Percentiles rank a stretch among this genome's conserved stretches.
Conservation (phyloP, 1,284 basidiomycete genomes). For the Ustilago sp. region DNA sequence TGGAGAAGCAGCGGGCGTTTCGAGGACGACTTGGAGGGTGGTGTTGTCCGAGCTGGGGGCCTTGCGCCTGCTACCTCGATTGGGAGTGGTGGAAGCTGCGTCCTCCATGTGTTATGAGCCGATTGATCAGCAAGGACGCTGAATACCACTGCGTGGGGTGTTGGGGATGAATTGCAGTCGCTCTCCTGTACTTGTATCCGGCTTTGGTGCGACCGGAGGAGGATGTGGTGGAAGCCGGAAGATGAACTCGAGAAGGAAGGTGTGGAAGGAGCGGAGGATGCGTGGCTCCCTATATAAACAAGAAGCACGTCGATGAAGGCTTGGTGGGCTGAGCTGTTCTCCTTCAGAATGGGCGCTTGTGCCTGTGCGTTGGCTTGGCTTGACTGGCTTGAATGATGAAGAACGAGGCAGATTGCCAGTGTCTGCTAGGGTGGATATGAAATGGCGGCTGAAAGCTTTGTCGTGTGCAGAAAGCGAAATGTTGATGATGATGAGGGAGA, state of each 20-base stretch:
- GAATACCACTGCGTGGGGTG: neutral
- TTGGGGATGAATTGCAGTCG: too few species aligned
- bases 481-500: neutral
- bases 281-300: too few species aligned
- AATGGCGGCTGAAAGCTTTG: too few species aligned
- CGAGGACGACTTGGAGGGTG: conserved; percentile 10
- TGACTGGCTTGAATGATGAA: conserved; percentile 2
- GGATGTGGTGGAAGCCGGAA: too few species aligned
- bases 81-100: conserved; percentile 10
- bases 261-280: too few species aligned
- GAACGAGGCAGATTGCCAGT: too few species aligned
- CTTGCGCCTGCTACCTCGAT: conserved; percentile 14
- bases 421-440: too few species aligned
- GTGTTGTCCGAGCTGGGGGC: conserved; percentile 8
- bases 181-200: too few species aligned
- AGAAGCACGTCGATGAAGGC: too few species aligned
- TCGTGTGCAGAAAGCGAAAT: neutral
- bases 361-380: neutral
- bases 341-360: neutral
- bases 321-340: too few species aligned
- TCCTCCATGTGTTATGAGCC: conserved; percentile 11
- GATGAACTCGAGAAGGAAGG: too few species aligned
- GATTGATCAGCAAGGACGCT: neutral
- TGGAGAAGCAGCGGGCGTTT: conserved; percentile 9
- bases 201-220: too few species aligned